phyloP scores from a whole-genome alignment of 2,329 filamentous ascomycete species.

The Colletotrichum sp. region DNA sequence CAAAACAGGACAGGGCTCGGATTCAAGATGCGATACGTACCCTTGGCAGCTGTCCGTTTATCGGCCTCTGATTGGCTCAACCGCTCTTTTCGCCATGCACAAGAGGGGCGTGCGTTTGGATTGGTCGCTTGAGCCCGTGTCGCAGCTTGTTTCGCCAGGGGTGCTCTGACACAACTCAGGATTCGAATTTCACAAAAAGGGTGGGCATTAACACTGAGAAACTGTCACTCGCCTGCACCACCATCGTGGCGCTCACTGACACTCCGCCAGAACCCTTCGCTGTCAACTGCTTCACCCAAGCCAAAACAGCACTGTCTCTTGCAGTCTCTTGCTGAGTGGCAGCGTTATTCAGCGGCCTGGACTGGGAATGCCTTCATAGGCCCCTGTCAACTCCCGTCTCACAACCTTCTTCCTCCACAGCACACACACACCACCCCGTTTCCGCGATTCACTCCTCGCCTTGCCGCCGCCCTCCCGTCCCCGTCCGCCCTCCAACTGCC shows the following conservation, averaged over 20 bases:
- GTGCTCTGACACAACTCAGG: slow-evolving; percentile 37
- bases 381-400: neutral
- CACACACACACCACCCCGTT: neutral
- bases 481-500: neutral
- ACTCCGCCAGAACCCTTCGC: neutral
- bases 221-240: neutral
- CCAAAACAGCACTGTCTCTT: neutral
- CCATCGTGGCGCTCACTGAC: neutral
- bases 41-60: neutral
- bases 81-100: neutral
- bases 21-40: slow-evolving; percentile 8
- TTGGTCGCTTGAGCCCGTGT: slow-evolving; percentile 26
- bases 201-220: neutral
- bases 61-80: slow-evolving; percentile 8
- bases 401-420: neutral
- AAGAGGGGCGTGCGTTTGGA: slow-evolving; percentile 12
- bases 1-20: slow-evolving; percentile 4
- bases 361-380: neutral
- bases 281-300: neutral
- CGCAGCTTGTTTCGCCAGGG: slow-evolving; percentile 44
- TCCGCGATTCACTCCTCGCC: neutral
- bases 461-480: neutral
- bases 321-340: neutral
- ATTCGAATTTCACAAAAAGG: slow-evolving; percentile 21
- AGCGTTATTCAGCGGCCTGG: neutral